phyloP scores from a whole-genome alignment of 805 yeast species.

The Candida krabiensis region DNA sequence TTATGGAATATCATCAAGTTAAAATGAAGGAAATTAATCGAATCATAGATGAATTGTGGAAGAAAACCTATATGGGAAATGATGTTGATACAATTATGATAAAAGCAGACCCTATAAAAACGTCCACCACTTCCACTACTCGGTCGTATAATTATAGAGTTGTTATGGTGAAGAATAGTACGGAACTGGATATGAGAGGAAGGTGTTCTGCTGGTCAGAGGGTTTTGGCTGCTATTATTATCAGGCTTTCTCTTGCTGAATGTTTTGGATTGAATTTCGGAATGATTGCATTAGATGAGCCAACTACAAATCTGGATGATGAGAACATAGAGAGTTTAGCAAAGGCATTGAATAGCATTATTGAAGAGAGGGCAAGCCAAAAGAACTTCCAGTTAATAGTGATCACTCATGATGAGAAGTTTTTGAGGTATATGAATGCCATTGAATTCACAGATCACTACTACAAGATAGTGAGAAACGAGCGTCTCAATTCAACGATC shows the following conservation, averaged over 20 bases:
- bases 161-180: conserved; percentile 90
- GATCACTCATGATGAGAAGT: conserved; percentile 95
- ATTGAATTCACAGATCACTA: conserved; percentile 83
- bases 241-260: conserved; percentile 89
- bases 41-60: conserved; percentile 90
- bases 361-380: conserved; percentile 72
- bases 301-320: conserved; percentile 91
- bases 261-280: conserved; percentile 96
- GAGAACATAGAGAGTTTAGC: conserved; percentile 91
- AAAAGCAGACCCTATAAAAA: conserved; percentile 65
- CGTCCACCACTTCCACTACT: conserved; percentile 29
- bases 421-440: conserved; percentile 82
- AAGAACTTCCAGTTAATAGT: conserved; percentile 91
- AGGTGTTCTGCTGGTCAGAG: conserved; percentile 98
- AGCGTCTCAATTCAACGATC: conserved; percentile 78
- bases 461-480: conserved; percentile 78
- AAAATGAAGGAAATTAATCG: conserved; percentile 93
- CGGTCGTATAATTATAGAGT: conserved; percentile 90
- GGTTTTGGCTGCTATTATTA: conserved; percentile 88
- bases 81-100: conserved; percentile 91
- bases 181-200: conserved; percentile 96
- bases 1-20: conserved; percentile 85
- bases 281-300: conserved; percentile 94
- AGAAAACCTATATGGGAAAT: conserved; percentile 88
- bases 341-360: conserved; percentile 69